Evolutionary conservation across 768 basidiomycete genomes (phyloP).

Genomic region (Agrocybe praecox): DNA sequence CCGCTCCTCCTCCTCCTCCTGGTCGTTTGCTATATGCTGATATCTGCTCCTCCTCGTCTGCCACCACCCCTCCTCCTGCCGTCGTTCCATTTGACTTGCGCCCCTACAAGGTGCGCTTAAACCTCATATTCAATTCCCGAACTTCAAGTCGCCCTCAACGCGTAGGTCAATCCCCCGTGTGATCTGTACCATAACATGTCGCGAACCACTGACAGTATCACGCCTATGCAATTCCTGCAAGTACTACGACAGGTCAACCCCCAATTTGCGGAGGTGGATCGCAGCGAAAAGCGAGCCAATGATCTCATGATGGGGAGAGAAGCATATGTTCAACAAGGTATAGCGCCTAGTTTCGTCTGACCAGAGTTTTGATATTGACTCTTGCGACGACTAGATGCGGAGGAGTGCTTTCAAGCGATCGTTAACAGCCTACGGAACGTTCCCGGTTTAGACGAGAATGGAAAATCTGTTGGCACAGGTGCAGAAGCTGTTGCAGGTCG

Average conservation of each 20-base stretch:
- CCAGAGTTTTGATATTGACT: not conserved
- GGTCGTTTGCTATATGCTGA: too few species aligned
- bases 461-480: conserved; percentile 29
- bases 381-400: conserved; percentile 65
- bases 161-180: conserved; percentile 50
- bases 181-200: conserved; percentile 76
- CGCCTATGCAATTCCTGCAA: conserved; percentile 69
- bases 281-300: conserved; percentile 40
- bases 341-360: not conserved
- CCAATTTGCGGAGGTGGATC: conserved; percentile 83
- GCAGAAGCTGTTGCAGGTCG: conserved; percentile 28
- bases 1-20: too few species aligned
- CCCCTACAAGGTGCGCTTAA: too few species aligned
- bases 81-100: too few species aligned
- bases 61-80: too few species aligned
- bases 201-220: conserved; percentile 73
- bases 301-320: conserved; percentile 33
- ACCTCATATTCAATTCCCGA: conserved; percentile 95
- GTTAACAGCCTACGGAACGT: conserved; percentile 74
- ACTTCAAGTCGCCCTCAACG: conserved; percentile 67
- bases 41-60: too few species aligned
- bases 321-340: conserved; percentile 79
- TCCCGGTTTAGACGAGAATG: conserved; percentile 44
- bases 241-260: conserved; percentile 77
- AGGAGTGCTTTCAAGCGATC: conserved; percentile 86